These are phyloP conservation scores for Aspergillus alliaceus DNA, from an alignment of 2,329 filamentous ascomycete species.

Conservation along the genomic window DNA sequence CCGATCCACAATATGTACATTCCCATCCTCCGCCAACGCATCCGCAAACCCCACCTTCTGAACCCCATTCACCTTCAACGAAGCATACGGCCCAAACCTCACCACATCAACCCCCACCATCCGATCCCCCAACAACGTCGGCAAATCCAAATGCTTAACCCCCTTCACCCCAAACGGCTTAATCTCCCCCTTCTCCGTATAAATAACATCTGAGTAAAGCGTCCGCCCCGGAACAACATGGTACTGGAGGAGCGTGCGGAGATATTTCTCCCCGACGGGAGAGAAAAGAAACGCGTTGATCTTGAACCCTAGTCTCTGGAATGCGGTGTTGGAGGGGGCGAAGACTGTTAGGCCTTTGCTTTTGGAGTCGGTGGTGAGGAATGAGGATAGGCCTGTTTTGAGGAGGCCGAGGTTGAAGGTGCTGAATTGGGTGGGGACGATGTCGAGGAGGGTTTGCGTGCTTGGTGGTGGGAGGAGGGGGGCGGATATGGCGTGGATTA, in stretches of 20 bases:
- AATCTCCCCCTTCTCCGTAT: conserved; percentile 56
- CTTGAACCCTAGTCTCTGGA: not conserved
- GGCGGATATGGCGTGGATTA: conserved; percentile 74
- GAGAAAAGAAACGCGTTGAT: conserved; percentile 73
- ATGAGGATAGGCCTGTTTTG: not conserved
- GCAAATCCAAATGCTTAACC: conserved; percentile 59
- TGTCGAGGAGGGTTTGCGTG: conserved; percentile 62
- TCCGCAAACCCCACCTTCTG: conserved; percentile 67
- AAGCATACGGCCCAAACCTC: conserved; percentile 66
- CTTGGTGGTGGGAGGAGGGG: conserved; percentile 75
- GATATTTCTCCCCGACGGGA: conserved; percentile 35
- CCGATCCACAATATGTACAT: conserved; percentile 72
- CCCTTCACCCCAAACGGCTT: conserved; percentile 32
- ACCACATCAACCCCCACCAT: conserved; percentile 70
- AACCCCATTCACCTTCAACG: conserved; percentile 74
- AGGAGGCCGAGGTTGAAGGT: not conserved
- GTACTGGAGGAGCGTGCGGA: conserved; percentile 3
- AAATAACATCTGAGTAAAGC: conserved; percentile 71
- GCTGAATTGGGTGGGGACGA: conserved; percentile 24
- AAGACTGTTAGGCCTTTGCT: conserved; percentile 3
- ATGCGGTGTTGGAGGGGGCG: conserved; percentile 7
- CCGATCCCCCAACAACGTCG: conserved; percentile 68
- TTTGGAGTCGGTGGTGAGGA: not conserved
- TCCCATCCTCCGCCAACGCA: conserved; percentile 73
- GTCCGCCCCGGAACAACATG: conserved; percentile 8